Evolutionary conservation across 257 asterid genomes (phyloP), one percentile per base, ranked within the genome.

Genomic region (Penstemon eatonii): DNA sequence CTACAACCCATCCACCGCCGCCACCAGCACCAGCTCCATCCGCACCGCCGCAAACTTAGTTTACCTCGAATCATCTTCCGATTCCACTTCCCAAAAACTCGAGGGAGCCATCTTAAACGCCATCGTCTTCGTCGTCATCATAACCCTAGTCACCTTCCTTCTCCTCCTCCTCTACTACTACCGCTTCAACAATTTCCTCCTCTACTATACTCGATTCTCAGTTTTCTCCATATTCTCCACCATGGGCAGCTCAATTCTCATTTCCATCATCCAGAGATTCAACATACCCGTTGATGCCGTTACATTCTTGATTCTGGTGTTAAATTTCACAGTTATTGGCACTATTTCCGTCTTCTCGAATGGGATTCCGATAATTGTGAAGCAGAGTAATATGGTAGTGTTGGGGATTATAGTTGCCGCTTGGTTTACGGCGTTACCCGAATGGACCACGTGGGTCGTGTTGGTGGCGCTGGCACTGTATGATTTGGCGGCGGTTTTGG

Each of bases 401-500:
- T 69, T 90, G 78, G 99, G 97, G 74, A 86, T 93, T 43, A 87
- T 90, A 45, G 96, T 84, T 49, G 99, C 99, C 0, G 97, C 89
- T 15, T 90, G 96, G 99, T 90, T 93, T 77, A 73, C 97, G 0
- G 85, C 86, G 33, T 71, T 93, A 81, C 99, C 99, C 0, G 99
- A 93, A 61, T 93, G 97, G 97, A 93, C 97, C 7, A 93, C 97
- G 3, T 93, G 99, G 99, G 81, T 78, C 72, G 86, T 89, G 79
- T 68, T 93, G 77, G 96, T 90, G 75, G 95, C 96, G 4, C 43
- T 93, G 82, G 97, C 97, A 6, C 56, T 93, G 79, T 93, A 93
- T 67, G 99, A 93, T 73, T 72, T 93, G 50, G 96, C 82, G 1
- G 96, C 99, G 0, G 99, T 93, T 37, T 76, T 93, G 76, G 96